Base-by-base conservation (phyloP, 257 asterid genomes). In the Coffea canephora region DNA sequence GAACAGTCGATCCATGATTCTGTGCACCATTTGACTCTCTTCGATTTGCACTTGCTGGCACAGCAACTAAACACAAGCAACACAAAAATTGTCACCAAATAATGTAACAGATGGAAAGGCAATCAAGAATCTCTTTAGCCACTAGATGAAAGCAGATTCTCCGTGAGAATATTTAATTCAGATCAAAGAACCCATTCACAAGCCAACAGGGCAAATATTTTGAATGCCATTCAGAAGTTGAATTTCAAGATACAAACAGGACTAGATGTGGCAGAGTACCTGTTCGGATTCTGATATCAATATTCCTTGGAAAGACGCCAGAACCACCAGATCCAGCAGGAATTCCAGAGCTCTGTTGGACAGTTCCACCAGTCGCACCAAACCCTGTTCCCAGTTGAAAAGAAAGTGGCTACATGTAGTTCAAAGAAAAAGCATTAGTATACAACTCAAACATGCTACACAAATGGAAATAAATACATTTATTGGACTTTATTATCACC, bases 201-300 rank as follows among this genome's bases (percentile, higher is more conserved):
- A 76, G 3, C 66, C n/a, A 55, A 21, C 61, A 57, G 6, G 61
- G 43, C 41, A n/a, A 2, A 9, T 19, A 69, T 43, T 67, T 59
- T 18, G 15, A 43, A 59, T 36, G 39, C 78, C 19, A 23, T 13
- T 18, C 69, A 68, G n/a, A 66, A 54, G 61, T 27, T 23, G 5
- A 41, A 15, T 11, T 27, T 59, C 23, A 36, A 67, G 52, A 54
- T 27, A 15, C 59, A 11, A 9, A 71, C 34, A 18, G 16, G 78
- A 79, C 19, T 45, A 18, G 34, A 49, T 11, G 36, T 55, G 25
- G 73, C 54, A 81, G 16, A 71, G 77, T 78, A 95, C 99, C 99
- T 92, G 98, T 87, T 83, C 97, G 88, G 86, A 95, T 92, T 89
- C 99, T 91, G 89, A 95, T 92, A 86, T 95, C 99, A 79, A 93